Evolutionary conservation across 208 protist genomes (phyloP), one percentile per base, ranked within the genome.

Genomic region (Zelonia costaricensis): DNA sequence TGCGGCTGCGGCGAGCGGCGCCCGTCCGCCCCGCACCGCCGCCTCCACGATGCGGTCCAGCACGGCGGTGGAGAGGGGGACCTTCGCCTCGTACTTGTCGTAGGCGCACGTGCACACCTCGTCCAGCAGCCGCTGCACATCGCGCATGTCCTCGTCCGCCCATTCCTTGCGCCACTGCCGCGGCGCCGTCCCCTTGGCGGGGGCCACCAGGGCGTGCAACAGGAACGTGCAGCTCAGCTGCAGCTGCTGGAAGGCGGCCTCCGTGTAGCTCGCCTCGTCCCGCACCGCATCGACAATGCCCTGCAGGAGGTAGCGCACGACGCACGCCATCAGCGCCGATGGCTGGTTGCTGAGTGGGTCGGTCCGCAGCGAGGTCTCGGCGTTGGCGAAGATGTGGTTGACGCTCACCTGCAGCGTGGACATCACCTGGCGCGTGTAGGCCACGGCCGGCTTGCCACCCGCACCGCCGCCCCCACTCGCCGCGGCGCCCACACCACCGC

Each of bases 161-260:
- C 84, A 91, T 20, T 75, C 72, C 59, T 69, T 78, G 15, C 66
- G 53, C 72, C 84, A 88, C 47, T 82, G 75, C 31, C 70, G 55
- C 35, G 64, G 63, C 18, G 80, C 71, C 0, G 73, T 67, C 43
- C 78, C 78, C 57, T 86, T 84, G 30, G 54, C 36, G 12, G 73
- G 71, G n/a, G 78, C 68, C 1, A 87, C 64, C 28, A 86, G 47
- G 44, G 71, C 73, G 48, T 82, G 67, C 22, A 94, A 74, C 28
- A 94, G 62, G 71, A 82, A 92, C 15, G 88, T 91, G 53, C 72
- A 74, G 74, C 59, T 70, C 22, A 87, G 63, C 66, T 94, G 88
- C 45, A 90, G 47, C 1, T 63, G 76, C 40, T 89, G 80, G 62
- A 94, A 91, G 43, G 64, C 60, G 33, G 40, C 38, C 30, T 72